Evolutionary conservation across 2,329 filamentous ascomycete species (phyloP), one percentile per base, ranked within the genome.

Genomic region (Aureobasidium pullulans): DNA sequence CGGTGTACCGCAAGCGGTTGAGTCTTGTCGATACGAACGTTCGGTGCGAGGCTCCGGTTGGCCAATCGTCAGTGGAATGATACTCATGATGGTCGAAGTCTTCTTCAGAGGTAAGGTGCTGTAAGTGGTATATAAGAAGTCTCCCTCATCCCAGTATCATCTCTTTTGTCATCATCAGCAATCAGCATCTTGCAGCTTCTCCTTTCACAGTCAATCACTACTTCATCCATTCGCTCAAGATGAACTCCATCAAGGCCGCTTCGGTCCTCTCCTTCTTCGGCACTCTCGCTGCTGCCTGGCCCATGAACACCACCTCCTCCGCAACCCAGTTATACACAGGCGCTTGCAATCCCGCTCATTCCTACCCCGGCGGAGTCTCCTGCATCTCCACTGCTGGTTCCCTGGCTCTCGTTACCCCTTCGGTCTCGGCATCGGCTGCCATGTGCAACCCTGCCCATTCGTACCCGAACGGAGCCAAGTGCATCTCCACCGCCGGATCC

Each of bases 321-420:
- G n/a, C 15, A 23, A 23, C 19, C 19, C 19, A 23, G 19, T 23
- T 23, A 23, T 23, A 23, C 10, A 61, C 47, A 9, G 63, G 62
- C 44, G 62, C 62, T 10, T 66, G 65, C 61, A 65, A 65, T 57
- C 65, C 65, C 19, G 65, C 65, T 16, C 65, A 67, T 54, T 37
- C 46, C 13, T 57, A 57, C 31, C 53, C 53, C 1, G 40, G 28
- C 3, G 57, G 57, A n/a, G 47, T 6, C 5, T 29, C 29, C 16
- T 66, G 66, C 32, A 34, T 48, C 31, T 46, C 31, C 52, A 56
- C 39, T n/a, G n/a, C 13, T 6, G 64, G 63, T 43, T 61, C 43
- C n/a, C 50, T 23, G 61, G 37, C 29, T 62, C 23, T 62, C 58
- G 57, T 19, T 62, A 60, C 61, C 60, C 62, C 60, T 61, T 64